Evolutionary conservation across 768 basidiomycete species (phyloP), one percentile per base, ranked within the genome.

Genomic region (Dioszegia crocea): DNA sequence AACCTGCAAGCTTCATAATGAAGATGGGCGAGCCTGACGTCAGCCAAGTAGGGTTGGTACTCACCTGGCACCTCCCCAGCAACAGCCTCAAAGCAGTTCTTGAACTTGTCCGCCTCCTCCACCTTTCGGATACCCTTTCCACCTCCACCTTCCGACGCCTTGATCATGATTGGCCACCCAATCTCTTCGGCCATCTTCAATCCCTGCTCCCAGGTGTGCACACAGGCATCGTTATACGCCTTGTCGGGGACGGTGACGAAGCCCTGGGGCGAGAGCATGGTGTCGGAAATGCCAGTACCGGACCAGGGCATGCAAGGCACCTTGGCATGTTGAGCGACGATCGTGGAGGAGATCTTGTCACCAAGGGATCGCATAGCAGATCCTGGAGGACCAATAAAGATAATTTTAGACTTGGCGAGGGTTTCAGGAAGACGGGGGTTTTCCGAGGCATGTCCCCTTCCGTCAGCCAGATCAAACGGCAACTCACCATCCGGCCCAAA

Each of bases 251-350:
- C 96, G 17, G 86, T 88, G 38, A 99, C 93, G 73, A 87, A 97
- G 19, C 96, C 96, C 44, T 85, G 83, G 24, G 87, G 83, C 0
- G 90, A 90, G 45, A 96, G 79, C 45, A 81, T 80, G 1, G 96
- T 98, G 36, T 97, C 86, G 36, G 85, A 82, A 70, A 99, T 91
- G 30, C 94, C 96, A 0, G 89, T 85, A 57, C 96, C 96, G 17
- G 93, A 97, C 96, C 96, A 99, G 36, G 96, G 81, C 96, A 99
- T 99, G 51, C 91, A 96, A 11, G 96, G 96, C 24, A 99, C 96
- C 39, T 89, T 77, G 39, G 96, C 96, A 62, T 87, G 88, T 79
- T 99, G 96, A 0, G 96, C 96, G 61, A 99, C 96, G 68, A 99
- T 98, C 6, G 96, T 98, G 77, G 92, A 96, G 1, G 96, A 99